Evolutionary conservation across 176 grass and related monocot genomes (phyloP).

Genomic region (Oryza australiensis): DNA sequence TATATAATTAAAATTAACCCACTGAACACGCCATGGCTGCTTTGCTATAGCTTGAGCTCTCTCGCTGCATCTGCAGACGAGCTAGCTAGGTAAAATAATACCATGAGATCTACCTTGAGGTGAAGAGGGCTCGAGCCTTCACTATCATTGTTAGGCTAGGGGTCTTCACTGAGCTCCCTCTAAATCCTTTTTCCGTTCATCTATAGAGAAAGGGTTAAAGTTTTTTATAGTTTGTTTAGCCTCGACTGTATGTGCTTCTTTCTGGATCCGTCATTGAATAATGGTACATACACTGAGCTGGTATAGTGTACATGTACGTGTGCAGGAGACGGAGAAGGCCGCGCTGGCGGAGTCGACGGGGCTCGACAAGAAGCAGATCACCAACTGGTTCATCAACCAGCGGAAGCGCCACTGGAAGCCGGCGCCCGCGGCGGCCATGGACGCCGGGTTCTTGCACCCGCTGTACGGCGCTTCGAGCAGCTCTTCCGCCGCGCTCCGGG

Average conservation of each 20-base stretch:
- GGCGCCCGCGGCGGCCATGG: not conserved
- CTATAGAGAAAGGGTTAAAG: too few relatives aligned
- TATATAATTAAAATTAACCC: constrained; percentile 21
- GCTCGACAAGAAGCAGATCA: constrained; percentile 83
- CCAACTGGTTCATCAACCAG: constrained; percentile 98
- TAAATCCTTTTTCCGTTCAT: too few relatives aligned
- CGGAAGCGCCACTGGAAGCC: constrained; percentile 89
- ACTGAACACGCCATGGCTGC: not conserved
- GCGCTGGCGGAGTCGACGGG: constrained; percentile 66
- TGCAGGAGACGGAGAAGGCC: constrained; percentile 72
- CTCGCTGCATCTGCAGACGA: not conserved
- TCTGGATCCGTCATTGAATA: too few relatives aligned
- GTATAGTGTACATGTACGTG: not conserved
- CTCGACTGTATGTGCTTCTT: too few relatives aligned
- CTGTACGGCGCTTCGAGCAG: not conserved
- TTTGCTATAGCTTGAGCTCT: not conserved
- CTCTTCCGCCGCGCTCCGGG: not conserved
- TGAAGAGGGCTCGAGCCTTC: too few relatives aligned
- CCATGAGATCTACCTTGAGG: too few relatives aligned
- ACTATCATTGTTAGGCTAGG: too few relatives aligned
- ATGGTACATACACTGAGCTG: too few relatives aligned
- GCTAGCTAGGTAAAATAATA: too few relatives aligned
- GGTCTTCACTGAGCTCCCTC: too few relatives aligned
- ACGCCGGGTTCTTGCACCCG: not conserved
- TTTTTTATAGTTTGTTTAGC: too few relatives aligned